Evolutionary conservation across 2,329 filamentous ascomycete species (phyloP), one percentile per base, ranked within the genome.

Genomic region (Cladobotryum protrusum): DNA sequence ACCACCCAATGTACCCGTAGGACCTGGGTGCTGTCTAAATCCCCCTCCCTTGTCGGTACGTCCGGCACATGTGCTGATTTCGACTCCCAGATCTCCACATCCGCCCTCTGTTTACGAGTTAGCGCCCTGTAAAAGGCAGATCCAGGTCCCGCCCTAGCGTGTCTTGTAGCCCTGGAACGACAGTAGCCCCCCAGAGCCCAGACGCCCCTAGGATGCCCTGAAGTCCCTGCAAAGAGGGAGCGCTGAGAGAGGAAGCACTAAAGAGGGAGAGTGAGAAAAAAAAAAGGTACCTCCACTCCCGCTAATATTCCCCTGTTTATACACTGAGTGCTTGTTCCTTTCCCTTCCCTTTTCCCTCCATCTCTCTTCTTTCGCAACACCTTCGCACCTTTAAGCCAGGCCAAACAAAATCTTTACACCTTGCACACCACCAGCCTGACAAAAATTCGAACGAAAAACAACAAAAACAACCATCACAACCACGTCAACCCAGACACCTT

Each of bases 131-230:
- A 49, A 19, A 52, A 29, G 46, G 50, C 41, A 49, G 50, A 52
- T 52, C 49, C 50, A 52, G 50, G 50, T 43, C 50, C 49, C 50
- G 50, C 50, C 47, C 50, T 52, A 52, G 50, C 46, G 50, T 42
- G 36, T 48, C 35, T 36, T 52, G 35, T 52, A n/a, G 50, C 50
- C 50, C 50, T 52, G 50, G 50, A 52, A 52, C 13, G 32, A 42
- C n/a, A 29, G 24, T 29, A 29, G 24, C 24, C 24, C 24, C 24
- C 39, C 35, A 32, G 40, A 45, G 43, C 32, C 43, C 36, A 50
- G 14, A 50, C 43, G 48, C 48, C 48, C n/a, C n/a, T n/a, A n/a
- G n/a, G n/a, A n/a, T n/a, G 43, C 40, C 20, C 20, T 24, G 20
- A 7, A 35, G 39, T 33, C 47, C 33, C 34, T 45, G 47, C 34